Evolutionary conservation across 305 asterid species (phyloP).

Genomic region (Fraxinus floribunda): DNA sequence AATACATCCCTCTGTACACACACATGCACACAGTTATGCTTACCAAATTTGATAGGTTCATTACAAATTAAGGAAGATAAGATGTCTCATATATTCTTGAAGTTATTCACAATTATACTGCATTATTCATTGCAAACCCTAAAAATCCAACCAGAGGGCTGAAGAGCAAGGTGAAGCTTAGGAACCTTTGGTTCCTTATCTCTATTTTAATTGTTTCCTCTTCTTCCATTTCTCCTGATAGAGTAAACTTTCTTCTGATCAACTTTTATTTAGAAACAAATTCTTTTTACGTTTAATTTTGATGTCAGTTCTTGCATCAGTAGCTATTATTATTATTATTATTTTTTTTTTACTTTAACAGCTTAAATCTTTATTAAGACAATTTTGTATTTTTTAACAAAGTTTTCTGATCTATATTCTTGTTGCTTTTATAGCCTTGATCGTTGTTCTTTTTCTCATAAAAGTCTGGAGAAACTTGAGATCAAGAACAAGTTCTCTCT

Average conservation of each 20-base stretch:
- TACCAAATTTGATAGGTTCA: neutral
- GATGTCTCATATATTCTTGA: neutral
- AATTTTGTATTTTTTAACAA: constrained; percentile 2
- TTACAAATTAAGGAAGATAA: neutral
- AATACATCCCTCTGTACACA: neutral
- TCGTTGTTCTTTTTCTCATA: constrained; percentile 8
- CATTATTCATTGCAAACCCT: neutral
- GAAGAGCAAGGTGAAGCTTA: neutral
- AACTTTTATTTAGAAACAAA: constrained; percentile 27
- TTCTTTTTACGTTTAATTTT: constrained; percentile 15
- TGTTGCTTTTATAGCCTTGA: neutral
- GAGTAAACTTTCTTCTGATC: constrained; percentile 25
- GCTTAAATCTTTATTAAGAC: constrained; percentile 20
- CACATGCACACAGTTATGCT: neutral
- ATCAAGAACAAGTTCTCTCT: constrained; percentile 13
- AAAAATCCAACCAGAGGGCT: neutral
- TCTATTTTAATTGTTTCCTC: neutral
- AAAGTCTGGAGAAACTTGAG: neutral
- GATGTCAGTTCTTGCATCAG: constrained; percentile 10
- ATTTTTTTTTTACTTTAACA: constrained; percentile 9
- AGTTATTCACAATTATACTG: neutral
- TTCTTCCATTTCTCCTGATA: constrained; percentile 22
- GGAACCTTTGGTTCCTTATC: neutral
- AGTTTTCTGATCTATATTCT: neutral
- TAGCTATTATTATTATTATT: neutral